Conservation (phyloP, 2,329 filamentous ascomycete genomes). For the Blastomyces parvus region DNA sequence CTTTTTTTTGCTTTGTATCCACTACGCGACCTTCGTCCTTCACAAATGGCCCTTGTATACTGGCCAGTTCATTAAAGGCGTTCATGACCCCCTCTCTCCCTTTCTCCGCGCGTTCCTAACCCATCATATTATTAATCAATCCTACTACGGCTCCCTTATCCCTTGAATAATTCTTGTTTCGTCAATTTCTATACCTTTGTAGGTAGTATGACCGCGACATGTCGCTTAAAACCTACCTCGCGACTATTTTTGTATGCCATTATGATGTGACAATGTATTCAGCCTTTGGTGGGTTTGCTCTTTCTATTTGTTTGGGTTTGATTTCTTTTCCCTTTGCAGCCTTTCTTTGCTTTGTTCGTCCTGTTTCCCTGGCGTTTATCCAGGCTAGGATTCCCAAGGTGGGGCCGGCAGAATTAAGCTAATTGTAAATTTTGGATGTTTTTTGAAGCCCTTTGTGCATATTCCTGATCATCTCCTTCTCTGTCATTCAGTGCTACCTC, state of each 20-base stretch:
- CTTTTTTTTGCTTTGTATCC: not conserved
- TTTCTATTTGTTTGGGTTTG: not conserved
- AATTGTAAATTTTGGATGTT: not conserved
- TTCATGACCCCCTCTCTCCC: not conserved
- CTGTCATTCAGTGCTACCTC: not conserved
- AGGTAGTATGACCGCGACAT: not conserved
- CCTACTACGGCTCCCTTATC: not conserved
- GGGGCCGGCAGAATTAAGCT: not conserved
- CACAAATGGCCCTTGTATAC: constrained; percentile 2
- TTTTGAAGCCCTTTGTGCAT: not conserved
- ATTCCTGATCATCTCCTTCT: not conserved
- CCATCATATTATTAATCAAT: not conserved
- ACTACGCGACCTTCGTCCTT: not conserved
- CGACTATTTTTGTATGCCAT: not conserved
- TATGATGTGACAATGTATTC: constrained; percentile 1
- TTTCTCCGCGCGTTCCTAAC: not conserved
- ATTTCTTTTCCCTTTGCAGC: not conserved
- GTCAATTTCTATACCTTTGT: not conserved
- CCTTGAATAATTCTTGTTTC: not conserved
- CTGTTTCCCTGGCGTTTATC: not conserved
- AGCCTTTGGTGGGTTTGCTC: not conserved
- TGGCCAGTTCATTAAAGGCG: not conserved
- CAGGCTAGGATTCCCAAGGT: not conserved
- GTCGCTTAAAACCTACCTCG: not conserved
- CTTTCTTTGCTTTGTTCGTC: not conserved